phyloP scores from a whole-genome alignment of 352 stramenopile species.

The Pythium grandisporangium region DNA sequence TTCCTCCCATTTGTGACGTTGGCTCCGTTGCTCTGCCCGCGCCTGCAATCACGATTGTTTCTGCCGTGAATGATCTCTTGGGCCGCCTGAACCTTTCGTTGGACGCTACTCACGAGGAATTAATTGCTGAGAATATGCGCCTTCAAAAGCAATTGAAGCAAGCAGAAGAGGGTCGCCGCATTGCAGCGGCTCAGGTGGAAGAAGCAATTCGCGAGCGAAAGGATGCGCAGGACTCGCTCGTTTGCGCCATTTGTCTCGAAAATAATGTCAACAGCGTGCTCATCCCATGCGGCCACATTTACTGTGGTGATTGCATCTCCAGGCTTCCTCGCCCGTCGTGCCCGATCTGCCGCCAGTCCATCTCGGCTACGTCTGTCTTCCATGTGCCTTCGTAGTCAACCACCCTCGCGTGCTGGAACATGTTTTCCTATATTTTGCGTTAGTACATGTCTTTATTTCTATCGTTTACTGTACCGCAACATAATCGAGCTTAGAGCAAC shows the following conservation, averaged over 20 bases:
- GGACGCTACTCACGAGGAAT: slow-evolving; percentile 49
- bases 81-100: slow-evolving; percentile 61
- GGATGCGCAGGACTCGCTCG: slow-evolving; percentile 58
- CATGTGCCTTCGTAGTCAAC: slow-evolving; percentile 46
- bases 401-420: too few species aligned
- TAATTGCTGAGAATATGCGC: slow-evolving; percentile 53
- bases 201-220: slow-evolving; percentile 62
- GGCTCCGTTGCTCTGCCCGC: slow-evolving; percentile 1
- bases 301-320: slow-evolving; percentile 56
- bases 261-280: slow-evolving; percentile 75
- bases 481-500: too few species aligned
- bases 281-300: slow-evolving; percentile 78
- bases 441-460: too few species aligned
- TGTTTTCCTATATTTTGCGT: too few species aligned
- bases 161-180: slow-evolving; percentile 48
- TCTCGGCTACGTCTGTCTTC: slow-evolving; percentile 50
- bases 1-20: neutral
- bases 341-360: slow-evolving; percentile 58
- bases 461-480: too few species aligned
- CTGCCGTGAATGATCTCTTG: slow-evolving; percentile 72
- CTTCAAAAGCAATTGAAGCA: slow-evolving; percentile 52
- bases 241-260: slow-evolving; percentile 77
- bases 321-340: slow-evolving; percentile 53
- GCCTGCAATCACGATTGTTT: slow-evolving; percentile 38
- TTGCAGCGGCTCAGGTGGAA: slow-evolving; percentile 55